These are phyloP conservation scores for Boletus pseudo-olivaceus DNA, from an alignment of 768 basidiomycete species.

Conservation along the genomic window DNA sequence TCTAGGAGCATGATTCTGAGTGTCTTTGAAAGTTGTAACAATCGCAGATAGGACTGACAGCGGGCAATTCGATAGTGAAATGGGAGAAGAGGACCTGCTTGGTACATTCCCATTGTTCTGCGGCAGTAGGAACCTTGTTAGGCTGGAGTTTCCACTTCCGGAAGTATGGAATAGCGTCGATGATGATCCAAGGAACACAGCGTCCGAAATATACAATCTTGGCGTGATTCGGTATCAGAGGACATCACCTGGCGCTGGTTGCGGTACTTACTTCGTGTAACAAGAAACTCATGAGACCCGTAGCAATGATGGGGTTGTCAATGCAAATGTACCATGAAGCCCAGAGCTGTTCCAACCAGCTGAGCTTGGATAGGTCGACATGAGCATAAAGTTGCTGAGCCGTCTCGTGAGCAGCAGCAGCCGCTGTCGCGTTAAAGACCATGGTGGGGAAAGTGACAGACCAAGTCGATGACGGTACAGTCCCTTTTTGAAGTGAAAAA, in stretches of 20 bases:
- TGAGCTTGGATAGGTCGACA: conserved; percentile 58
- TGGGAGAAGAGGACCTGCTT: conserved; percentile 92
- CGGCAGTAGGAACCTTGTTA: conserved; percentile 70
- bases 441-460: conserved; percentile 27
- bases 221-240: neutral
- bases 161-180: conserved; percentile 94
- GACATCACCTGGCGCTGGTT: neutral
- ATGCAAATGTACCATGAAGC: conserved; percentile 81
- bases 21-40: neutral
- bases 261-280: conserved; percentile 78
- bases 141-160: conserved; percentile 92
- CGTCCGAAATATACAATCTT: conserved; percentile 97
- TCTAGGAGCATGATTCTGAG: conserved; percentile 41
- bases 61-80: conserved; percentile 91
- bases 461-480: neutral
- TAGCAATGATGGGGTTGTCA: conserved; percentile 88
- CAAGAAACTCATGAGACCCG: conserved; percentile 88
- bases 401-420: conserved; percentile 20
- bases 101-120: conserved; percentile 94
- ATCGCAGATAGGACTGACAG: conserved; percentile 44
- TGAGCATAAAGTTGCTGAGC: conserved; percentile 50
- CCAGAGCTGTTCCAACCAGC: conserved; percentile 79
- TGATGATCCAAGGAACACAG: conserved; percentile 91
- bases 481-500: conserved; percentile 12
- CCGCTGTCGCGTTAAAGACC: conserved; percentile 41